These are phyloP conservation scores for Barnettozyma hawaiiensis DNA, from an alignment of 1,139 yeast species.

Conservation along the genomic window DNA sequence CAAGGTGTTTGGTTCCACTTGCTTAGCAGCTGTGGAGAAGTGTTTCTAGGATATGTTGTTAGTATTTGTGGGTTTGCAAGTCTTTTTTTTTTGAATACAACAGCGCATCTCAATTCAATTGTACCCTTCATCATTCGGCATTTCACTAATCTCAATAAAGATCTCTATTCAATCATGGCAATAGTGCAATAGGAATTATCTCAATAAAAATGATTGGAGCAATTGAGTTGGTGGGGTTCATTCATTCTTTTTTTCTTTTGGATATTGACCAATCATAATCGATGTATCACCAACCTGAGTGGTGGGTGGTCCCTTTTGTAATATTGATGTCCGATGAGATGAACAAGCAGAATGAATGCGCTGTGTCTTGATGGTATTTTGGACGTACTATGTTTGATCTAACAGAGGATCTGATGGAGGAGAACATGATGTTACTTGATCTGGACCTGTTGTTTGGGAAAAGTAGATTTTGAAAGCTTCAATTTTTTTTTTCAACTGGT, in stretches of 20 bases:
- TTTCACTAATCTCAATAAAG: not conserved
- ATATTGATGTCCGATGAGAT: not conserved
- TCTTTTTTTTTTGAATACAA: not conserved
- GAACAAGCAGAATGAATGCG: not conserved
- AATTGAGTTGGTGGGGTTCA: conserved; percentile 1
- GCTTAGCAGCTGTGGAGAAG: conserved; percentile 29
- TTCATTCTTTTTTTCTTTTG: not conserved
- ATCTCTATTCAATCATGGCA: not conserved
- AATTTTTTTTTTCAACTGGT: conserved; percentile 4
- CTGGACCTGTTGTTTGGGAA: conserved; percentile 5
- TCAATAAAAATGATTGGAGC: not conserved
- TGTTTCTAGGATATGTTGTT: conserved; percentile 21
- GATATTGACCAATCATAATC: conserved; percentile 9
- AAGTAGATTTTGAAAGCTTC: not conserved
- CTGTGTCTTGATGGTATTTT: not conserved
- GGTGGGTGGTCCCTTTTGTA: not conserved
- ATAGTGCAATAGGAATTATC: no score
- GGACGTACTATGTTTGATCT: conserved; percentile 27
- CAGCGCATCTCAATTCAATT: not conserved
- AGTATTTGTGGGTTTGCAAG: no score
- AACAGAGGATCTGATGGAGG: conserved; percentile 28
- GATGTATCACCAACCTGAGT: conserved; percentile 7
- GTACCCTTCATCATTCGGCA: not conserved
- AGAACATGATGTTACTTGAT: conserved; percentile 21
- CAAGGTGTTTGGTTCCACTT: conserved; percentile 37